These are phyloP conservation scores for Clausena lansium DNA, from an alignment of 345 rosid species.

Conservation along the genomic window DNA sequence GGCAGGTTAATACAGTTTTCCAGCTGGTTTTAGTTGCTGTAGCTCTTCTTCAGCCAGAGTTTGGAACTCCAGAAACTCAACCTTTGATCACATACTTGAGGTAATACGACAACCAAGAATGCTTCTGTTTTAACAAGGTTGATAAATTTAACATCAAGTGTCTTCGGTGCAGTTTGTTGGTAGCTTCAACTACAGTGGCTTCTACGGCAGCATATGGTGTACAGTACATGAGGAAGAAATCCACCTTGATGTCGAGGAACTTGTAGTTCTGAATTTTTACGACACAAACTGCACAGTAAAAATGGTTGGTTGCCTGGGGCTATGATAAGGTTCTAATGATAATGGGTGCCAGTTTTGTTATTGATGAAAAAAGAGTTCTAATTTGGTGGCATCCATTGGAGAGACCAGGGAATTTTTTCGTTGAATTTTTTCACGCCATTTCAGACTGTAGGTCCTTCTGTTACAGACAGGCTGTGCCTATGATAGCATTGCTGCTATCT, in stretches of 20 bases:
- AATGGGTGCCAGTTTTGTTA: background rate
- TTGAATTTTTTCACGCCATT: background rate
- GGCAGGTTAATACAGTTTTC: conserved; percentile 91
- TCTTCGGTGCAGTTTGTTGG: conserved; percentile 63
- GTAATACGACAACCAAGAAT: conserved; percentile 25
- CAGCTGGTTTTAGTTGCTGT: conserved; percentile 82
- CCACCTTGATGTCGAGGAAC: conserved; percentile 37
- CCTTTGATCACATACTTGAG: conserved; percentile 72
- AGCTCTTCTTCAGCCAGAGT: conserved; percentile 90
- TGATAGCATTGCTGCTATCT: background rate
- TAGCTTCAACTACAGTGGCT: conserved; percentile 71
- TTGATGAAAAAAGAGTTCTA: background rate
- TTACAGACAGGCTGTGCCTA: background rate
- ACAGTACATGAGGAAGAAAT: conserved; percentile 55
- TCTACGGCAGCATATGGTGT: conserved; percentile 83
- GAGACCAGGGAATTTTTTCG: background rate
- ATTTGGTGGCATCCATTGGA: background rate
- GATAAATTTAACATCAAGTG: background rate
- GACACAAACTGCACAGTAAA: too few relatives aligned
- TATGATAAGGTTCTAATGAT: background rate
- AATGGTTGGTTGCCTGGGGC: background rate
- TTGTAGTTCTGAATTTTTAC: conserved; percentile 21
- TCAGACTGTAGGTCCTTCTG: background rate
- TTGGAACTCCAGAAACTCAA: conserved; percentile 64
- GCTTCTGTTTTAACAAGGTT: background rate